Conservation (phyloP, 129 eudicot species). For the Glebionis coronaria region DNA sequence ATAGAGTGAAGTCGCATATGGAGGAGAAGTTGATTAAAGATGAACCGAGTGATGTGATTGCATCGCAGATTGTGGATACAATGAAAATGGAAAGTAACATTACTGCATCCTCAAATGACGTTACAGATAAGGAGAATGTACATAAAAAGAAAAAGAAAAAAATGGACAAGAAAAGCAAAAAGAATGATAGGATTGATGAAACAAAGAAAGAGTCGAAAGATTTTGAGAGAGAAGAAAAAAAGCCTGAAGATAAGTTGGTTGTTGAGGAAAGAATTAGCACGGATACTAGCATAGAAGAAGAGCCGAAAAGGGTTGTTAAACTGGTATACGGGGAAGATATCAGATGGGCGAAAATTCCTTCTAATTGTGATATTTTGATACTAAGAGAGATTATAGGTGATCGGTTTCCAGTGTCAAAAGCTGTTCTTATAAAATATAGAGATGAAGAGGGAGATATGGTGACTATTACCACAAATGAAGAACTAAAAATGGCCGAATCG, state of each 20-base stretch:
- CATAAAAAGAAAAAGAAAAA: constrained; percentile 47
- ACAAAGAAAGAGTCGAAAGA: constrained; percentile 23
- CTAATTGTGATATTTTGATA: constrained; percentile 51
- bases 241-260: constrained; percentile 71
- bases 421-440: constrained; percentile 75
- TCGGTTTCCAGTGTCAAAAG: constrained; percentile 63
- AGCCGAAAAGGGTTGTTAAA: constrained; percentile 55
- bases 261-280: constrained; percentile 58
- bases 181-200: constrained; percentile 10
- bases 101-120: too few species aligned
- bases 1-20: constrained; percentile 51
- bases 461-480: constrained; percentile 77
- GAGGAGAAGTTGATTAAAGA: constrained; percentile 31
- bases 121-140: constrained; percentile 27
- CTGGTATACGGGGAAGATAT: constrained; percentile 90
- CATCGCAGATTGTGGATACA: too few species aligned
- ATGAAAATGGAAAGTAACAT: too few species aligned
- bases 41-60: neutral
- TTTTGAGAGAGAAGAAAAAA: constrained; percentile 44
- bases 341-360: constrained; percentile 83
- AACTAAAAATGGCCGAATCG: constrained; percentile 85
- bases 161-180: constrained; percentile 21
- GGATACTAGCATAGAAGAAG: constrained; percentile 34
- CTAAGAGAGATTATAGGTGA: constrained; percentile 69
- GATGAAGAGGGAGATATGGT: constrained; percentile 95